phyloP scores from a whole-genome alignment of 2,329 filamentous ascomycete species.

The Neonectria punicea region DNA sequence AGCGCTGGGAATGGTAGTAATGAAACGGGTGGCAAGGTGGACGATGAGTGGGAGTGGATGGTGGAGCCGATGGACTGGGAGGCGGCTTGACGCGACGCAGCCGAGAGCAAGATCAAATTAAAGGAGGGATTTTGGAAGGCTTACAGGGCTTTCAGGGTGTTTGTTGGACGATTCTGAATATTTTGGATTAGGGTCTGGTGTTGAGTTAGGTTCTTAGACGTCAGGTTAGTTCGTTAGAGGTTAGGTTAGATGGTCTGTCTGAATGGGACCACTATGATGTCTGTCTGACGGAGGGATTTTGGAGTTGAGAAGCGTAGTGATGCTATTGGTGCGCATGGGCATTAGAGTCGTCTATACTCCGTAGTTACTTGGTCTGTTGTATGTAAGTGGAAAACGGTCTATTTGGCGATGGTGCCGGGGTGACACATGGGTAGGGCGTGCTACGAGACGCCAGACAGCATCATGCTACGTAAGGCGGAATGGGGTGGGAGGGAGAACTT shows the following conservation, averaged over 20 bases:
- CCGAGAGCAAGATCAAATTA: background rate
- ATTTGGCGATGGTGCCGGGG: too few relatives aligned
- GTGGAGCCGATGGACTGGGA: conserved; percentile 55
- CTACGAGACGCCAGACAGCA: background rate
- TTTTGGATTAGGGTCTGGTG: background rate
- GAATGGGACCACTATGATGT: background rate
- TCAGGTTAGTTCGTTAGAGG: background rate
- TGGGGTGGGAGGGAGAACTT: background rate
- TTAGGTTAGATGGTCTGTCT: background rate
- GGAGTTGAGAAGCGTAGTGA: background rate
- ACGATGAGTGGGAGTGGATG: conserved; percentile 53
- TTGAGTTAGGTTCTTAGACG: background rate
- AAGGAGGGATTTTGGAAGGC: background rate
- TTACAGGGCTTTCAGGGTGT: background rate
- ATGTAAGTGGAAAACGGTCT: too few relatives aligned
- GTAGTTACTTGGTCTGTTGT: background rate
- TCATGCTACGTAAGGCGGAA: background rate
- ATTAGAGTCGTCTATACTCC: background rate
- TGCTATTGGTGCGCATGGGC: background rate
- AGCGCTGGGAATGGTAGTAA: background rate
- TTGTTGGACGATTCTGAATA: background rate
- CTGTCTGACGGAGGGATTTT: background rate
- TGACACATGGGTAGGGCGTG: too few relatives aligned
- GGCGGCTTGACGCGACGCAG: conserved; percentile 26
- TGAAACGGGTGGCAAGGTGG: conserved; percentile 24